Conservation (phyloP, 1,139 yeast genomes). For the Zygoascus sp. region DNA sequence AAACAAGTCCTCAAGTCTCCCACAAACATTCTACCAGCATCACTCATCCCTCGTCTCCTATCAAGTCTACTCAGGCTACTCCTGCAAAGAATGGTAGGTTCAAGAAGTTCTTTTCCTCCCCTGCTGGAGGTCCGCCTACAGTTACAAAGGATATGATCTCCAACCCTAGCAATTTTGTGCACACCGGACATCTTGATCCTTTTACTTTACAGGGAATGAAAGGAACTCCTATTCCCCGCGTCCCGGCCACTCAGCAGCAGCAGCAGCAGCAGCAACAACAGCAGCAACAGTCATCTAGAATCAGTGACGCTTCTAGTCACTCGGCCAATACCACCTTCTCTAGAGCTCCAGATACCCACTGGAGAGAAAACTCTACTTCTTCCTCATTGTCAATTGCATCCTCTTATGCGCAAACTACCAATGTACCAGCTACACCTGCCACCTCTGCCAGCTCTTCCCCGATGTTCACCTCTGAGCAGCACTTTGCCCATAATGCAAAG, state of each 20-base stretch:
- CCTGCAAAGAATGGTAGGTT: conserved; percentile 8
- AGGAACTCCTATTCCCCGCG: conserved; percentile 2
- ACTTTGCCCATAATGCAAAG: conserved; percentile 1
- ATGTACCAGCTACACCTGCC: conserved; percentile 2
- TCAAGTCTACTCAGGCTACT: neutral
- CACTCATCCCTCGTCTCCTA: conserved; percentile 8
- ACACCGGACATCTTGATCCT: conserved; percentile 25
- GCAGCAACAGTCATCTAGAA: neutral
- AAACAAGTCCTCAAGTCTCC: neutral
- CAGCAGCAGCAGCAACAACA: no score
- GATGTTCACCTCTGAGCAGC: neutral
- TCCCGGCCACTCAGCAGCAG: no score
- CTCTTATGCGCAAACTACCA: neutral
- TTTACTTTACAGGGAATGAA: conserved; percentile 4
- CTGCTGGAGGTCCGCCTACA: neutral
- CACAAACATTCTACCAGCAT: conserved; percentile 12
- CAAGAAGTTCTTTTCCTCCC: conserved; percentile 6
- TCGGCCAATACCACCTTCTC: neutral
- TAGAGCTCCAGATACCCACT: conserved; percentile 5
- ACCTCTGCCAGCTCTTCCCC: conserved; percentile 7
- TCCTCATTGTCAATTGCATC: conserved; percentile 8
- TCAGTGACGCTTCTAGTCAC: neutral
- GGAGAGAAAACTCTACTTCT: conserved; percentile 13
- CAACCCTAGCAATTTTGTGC: conserved; percentile 28
- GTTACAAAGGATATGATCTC: conserved; percentile 21